Percentiles rank a stretch among this genome's conserved stretches.
These are phyloP conservation scores for Solanum hybrid DNA, from an alignment of 305 asterid species.

Conservation along the genomic window DNA sequence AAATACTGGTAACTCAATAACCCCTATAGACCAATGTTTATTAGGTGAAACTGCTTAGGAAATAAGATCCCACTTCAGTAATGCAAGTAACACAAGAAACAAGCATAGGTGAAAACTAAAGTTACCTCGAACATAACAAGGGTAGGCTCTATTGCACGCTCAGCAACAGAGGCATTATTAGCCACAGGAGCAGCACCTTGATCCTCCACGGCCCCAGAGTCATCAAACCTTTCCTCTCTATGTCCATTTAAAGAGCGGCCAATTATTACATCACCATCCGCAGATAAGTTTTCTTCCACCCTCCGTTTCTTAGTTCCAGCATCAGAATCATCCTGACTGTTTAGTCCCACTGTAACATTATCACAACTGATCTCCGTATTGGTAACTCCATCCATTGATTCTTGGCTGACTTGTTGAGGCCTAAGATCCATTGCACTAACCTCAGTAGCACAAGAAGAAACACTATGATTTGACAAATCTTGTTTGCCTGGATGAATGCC, in stretches of 20 bases:
- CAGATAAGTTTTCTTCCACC: slow-evolving; percentile 60
- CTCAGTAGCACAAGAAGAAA: slow-evolving; percentile 40
- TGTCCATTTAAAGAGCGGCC: slow-evolving; percentile 56
- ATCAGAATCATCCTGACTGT: slow-evolving; percentile 62
- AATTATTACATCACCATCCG: slow-evolving; percentile 47
- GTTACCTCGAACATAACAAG: slow-evolving; percentile 98
- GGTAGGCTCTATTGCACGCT: slow-evolving; percentile 89
- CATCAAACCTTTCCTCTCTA: slow-evolving; percentile 54
- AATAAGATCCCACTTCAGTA: neutral
- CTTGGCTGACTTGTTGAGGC: slow-evolving; percentile 52
- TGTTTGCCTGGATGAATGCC: slow-evolving; percentile 26
- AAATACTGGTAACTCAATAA: neutral
- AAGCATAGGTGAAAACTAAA: slow-evolving; percentile 1
- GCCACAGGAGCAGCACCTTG: slow-evolving; percentile 63
- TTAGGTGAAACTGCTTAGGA: neutral
- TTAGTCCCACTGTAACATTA: slow-evolving; percentile 42
- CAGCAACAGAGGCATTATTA: slow-evolving; percentile 83
- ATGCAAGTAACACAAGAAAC: neutral
- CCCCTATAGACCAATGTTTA: neutral
- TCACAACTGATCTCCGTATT: slow-evolving; percentile 79
- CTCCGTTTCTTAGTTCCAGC: slow-evolving; percentile 72
- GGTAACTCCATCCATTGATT: slow-evolving; percentile 55
- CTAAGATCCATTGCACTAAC: slow-evolving; percentile 52
- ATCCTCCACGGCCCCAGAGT: slow-evolving; percentile 42
- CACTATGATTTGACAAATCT: slow-evolving; percentile 28